Percentiles rank a stretch among this genome's conserved stretches.
These are phyloP conservation scores for Aquilaria malaccensis DNA, from an alignment of 345 rosid species.

Conservation along the genomic window DNA sequence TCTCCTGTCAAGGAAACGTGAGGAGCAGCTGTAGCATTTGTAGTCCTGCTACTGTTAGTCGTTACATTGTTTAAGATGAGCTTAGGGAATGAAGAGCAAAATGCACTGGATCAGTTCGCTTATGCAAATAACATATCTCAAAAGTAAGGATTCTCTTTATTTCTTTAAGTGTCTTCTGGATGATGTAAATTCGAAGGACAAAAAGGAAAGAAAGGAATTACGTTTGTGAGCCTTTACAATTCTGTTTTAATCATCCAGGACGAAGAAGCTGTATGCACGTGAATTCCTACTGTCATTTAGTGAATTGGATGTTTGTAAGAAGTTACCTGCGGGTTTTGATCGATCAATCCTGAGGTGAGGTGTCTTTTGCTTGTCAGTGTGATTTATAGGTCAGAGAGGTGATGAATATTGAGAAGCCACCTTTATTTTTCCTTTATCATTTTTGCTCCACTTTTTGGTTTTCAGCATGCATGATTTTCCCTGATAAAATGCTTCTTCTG, in stretches of 20 bases:
- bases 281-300: slow-evolving; percentile 64
- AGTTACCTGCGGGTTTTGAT: slow-evolving; percentile 54
- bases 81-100: slow-evolving; percentile 40
- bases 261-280: slow-evolving; percentile 48
- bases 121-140: slow-evolving; percentile 25
- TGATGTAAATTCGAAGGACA: not conserved
- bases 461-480: slow-evolving; percentile 7
- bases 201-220: too few species aligned
- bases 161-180: not conserved
- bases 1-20: not conserved
- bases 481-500: slow-evolving; percentile 7
- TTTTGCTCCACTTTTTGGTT: slow-evolving; percentile 7
- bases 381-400: not conserved
- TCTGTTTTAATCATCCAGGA: slow-evolving; percentile 41
- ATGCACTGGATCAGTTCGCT: slow-evolving; percentile 29
- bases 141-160: slow-evolving; percentile 28
- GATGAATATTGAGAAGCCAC: not conserved
- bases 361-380: not conserved
- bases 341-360: slow-evolving; percentile 54
- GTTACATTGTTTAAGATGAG: slow-evolving; percentile 44
- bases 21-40: not conserved
- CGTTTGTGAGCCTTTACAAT: slow-evolving; percentile 8
- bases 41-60: slow-evolving; percentile 1
- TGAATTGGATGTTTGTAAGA: slow-evolving; percentile 68
- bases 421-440: slow-evolving; percentile 6